Evolutionary conservation across 768 basidiomycete genomes (phyloP).

Genomic region (Boletus patriciae): DNA sequence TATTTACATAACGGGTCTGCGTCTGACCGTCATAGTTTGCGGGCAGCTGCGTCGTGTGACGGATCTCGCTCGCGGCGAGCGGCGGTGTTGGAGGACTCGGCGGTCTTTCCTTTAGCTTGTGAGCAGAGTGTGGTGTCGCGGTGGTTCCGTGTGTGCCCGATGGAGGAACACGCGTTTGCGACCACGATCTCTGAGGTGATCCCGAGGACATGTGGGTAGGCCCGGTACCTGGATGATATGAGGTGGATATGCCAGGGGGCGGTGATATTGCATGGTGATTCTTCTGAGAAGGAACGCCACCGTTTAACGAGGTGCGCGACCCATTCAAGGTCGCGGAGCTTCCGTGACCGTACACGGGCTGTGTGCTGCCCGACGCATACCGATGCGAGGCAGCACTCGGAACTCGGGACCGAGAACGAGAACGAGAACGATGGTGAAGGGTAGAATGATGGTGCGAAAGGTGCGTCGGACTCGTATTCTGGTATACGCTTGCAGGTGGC

Average conservation of each 20-base stretch:
- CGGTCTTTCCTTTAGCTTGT: constrained; percentile 1
- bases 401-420: constrained; percentile 30
- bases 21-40: constrained; percentile 20
- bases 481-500: constrained; percentile 5
- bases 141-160: background rate
- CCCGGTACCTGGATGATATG: constrained; percentile 6
- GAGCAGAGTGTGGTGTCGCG: background rate
- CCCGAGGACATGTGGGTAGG: constrained; percentile 7
- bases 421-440: constrained; percentile 20
- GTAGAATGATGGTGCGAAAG: constrained; percentile 10
- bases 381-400: constrained; percentile 34
- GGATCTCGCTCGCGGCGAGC: constrained; percentile 18
- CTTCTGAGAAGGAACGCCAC: constrained; percentile 10
- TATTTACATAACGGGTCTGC: constrained; percentile 56
- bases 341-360: constrained; percentile 26
- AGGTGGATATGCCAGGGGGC: constrained; percentile 6
- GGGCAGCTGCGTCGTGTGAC: constrained; percentile 21
- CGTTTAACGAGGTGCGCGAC: constrained; percentile 25
- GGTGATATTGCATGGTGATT: constrained; percentile 12
- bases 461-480: constrained; percentile 15
- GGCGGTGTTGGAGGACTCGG: background rate
- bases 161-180: constrained; percentile 12
- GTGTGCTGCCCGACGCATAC: constrained; percentile 29
- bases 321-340: constrained; percentile 20
- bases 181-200: constrained; percentile 20